Percentiles rank a stretch among this genome's conserved stretches.
These are phyloP conservation scores for Apiospora marii DNA, from an alignment of 2,329 filamentous ascomycete genomes.

Conservation along the genomic window DNA sequence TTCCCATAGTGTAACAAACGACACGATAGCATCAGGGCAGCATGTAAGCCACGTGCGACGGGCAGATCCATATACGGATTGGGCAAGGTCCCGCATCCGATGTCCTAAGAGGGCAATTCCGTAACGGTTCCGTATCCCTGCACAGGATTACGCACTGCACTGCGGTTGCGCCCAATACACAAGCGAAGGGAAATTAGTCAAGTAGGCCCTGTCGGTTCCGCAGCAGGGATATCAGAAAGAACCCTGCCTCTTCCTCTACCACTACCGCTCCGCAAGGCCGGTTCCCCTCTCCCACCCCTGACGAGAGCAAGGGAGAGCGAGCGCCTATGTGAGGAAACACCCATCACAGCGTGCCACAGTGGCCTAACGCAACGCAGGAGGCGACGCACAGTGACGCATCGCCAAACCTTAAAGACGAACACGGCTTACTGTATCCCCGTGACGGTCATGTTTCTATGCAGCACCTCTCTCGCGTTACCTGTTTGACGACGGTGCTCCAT, in stretches of 20 bases:
- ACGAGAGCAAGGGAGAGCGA: not conserved
- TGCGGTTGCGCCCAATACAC: slow-evolving; percentile 1
- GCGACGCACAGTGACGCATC: slow-evolving; percentile 12
- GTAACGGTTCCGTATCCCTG: not conserved
- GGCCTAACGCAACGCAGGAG: not conserved
- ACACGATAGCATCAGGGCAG: not conserved
- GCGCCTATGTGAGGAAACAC: not conserved
- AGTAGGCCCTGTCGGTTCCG: not conserved
- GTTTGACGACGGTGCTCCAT: not conserved
- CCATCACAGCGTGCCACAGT: not conserved
- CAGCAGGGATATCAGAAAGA: slow-evolving; percentile 1
- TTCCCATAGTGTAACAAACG: not conserved
- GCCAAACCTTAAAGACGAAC: not conserved
- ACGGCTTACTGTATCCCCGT: slow-evolving; percentile 3
- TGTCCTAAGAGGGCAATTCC: slow-evolving; percentile 1
- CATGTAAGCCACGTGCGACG: not conserved
- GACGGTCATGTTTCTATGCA: not conserved
- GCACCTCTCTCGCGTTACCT: not conserved
- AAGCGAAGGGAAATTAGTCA: slow-evolving; percentile 15
- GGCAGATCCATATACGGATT: slow-evolving; percentile 2
- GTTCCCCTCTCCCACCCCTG: not conserved
- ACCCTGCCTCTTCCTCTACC: not conserved
- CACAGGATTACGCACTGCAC: slow-evolving; percentile 6
- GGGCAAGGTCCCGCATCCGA: slow-evolving; percentile 4
- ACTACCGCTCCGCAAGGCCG: slow-evolving; percentile 3